A percentile compares a stretch with the other conserved stretches of the same genome.
phyloP scores from a whole-genome alignment of 352 stramenopile species.

The Chrysophaeum taylorii region DNA sequence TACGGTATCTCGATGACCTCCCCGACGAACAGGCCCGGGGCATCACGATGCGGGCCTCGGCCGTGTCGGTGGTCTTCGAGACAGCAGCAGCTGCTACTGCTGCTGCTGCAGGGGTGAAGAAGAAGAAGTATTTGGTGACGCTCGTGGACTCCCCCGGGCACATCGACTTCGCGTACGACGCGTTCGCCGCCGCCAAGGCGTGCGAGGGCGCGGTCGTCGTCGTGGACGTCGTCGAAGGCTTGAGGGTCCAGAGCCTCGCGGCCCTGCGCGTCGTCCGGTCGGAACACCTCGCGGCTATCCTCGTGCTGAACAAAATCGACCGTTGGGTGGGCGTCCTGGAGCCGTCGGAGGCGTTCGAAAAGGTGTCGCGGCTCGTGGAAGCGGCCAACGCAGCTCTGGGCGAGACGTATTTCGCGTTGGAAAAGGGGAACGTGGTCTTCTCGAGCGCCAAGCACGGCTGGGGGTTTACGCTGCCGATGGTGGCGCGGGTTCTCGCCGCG shows the following conservation, averaged over 20 bases:
- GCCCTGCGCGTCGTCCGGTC: conserved; percentile 83
- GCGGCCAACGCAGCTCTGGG: conserved; percentile 31
- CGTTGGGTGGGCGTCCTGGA: conserved; percentile 82
- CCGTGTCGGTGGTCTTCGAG: conserved; percentile 81
- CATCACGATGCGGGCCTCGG: conserved; percentile 93
- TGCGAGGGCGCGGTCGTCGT: conserved; percentile 79
- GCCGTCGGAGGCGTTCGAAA: conserved; percentile 75
- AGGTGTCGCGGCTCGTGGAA: conserved; percentile 79
- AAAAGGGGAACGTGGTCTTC: conserved; percentile 90
- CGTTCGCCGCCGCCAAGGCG: conserved; percentile 70
- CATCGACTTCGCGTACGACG: conserved; percentile 83
- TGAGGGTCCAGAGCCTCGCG: conserved; percentile 84
- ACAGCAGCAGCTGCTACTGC: conserved; percentile 19
- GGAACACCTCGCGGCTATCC: conserved; percentile 78
- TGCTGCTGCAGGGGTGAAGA: neutral
- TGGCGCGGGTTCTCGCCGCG: conserved; percentile 52
- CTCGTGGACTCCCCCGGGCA: conserved; percentile 82
- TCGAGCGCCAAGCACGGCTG: conserved; percentile 81
- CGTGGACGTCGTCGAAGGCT: conserved; percentile 87
- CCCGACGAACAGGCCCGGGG: conserved; percentile 73
- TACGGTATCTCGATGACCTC: conserved; percentile 89
- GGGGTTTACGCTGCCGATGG: conserved; percentile 84
- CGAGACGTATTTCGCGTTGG: conserved; percentile 58
- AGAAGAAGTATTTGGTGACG: conserved; percentile 34
- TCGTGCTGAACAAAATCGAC: conserved; percentile 96